Conservation (phyloP, 2,329 filamentous ascomycete genomes). For the Aureobasidium musti region DNA sequence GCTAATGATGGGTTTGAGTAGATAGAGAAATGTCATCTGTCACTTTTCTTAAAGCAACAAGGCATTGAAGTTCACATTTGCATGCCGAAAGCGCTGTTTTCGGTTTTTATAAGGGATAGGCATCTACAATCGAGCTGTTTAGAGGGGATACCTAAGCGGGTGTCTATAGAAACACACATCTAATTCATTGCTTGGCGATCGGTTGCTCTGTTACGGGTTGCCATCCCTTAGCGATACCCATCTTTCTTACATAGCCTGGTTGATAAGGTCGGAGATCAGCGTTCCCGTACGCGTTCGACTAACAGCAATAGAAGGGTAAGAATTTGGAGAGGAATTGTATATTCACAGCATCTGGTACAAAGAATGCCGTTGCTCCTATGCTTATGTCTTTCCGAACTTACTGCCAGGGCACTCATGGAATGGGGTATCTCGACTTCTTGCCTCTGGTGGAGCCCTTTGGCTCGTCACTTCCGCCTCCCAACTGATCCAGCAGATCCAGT, state of each 20-base stretch:
- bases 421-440: constrained; percentile 25
- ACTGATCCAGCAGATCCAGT: constrained; percentile 4
- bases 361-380: neutral
- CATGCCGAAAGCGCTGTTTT: no score
- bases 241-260: no score
- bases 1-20: constrained; percentile 27
- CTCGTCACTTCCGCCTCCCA: constrained; percentile 13
- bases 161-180: no score
- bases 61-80: no score
- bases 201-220: no score
- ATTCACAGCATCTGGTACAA: neutral
- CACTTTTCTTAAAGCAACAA: neutral
- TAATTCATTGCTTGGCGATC: no score
- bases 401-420: neutral
- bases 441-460: neutral
- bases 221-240: no score
- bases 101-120: no score
- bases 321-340: neutral
- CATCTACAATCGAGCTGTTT: no score
- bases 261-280: no score
- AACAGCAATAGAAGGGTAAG: neutral
- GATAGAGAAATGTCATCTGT: neutral
- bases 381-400: neutral
- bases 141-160: no score
- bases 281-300: no score